phyloP scores from a whole-genome alignment of 2,329 filamentous ascomycete species.

The Verticillium nonalfalfae region DNA sequence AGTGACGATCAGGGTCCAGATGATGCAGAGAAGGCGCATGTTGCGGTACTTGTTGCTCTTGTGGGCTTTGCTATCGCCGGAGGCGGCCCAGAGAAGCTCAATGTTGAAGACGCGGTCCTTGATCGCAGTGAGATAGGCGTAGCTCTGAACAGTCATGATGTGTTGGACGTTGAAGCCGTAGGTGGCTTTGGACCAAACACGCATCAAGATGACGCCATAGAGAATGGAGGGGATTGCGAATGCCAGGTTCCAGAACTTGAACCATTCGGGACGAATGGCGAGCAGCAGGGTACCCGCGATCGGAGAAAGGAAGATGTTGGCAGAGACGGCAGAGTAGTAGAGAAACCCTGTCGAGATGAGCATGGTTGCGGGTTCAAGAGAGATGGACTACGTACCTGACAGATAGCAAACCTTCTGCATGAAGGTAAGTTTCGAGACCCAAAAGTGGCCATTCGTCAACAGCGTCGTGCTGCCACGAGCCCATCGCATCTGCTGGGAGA shows the following conservation, averaged over 20 bases:
- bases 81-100: conserved; percentile 30
- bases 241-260: conserved; percentile 36
- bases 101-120: conserved; percentile 31
- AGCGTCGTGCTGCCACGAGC: conserved; percentile 31
- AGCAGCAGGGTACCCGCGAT: conserved; percentile 32
- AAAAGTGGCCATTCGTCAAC: conserved; percentile 32
- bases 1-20: conserved; percentile 26
- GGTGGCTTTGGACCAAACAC: conserved; percentile 30
- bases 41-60: conserved; percentile 35
- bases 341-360: conserved; percentile 18
- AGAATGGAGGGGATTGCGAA: conserved; percentile 32
- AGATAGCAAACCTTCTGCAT: conserved; percentile 35
- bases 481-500: conserved; percentile 38
- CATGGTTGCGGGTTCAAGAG: fast-evolving
- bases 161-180: conserved; percentile 36
- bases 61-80: conserved; percentile 30
- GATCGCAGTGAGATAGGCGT: conserved; percentile 33
- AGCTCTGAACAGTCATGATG: conserved; percentile 31
- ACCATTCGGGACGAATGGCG: conserved; percentile 29
- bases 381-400: conserved; percentile 19
- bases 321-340: conserved; percentile 31
- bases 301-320: conserved; percentile 31
- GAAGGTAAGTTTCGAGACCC: conserved; percentile 26
- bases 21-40: conserved; percentile 30
- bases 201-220: conserved; percentile 29